phyloP scores from a whole-genome alignment of 169 alveolate genomes.

The Neospora caninum region DNA sequence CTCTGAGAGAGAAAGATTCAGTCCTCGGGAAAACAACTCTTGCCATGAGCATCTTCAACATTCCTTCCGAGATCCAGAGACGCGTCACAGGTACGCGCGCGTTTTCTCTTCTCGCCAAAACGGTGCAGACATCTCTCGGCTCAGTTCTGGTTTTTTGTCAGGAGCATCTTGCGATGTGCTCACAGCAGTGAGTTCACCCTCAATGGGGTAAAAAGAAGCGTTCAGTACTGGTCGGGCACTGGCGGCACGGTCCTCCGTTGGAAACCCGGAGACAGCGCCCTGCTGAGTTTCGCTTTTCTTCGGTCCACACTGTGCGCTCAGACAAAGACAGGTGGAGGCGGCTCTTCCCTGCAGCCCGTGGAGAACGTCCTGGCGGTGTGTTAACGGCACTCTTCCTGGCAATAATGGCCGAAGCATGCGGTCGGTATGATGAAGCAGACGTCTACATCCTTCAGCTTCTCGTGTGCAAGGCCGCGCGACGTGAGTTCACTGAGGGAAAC shows the following conservation, averaged over 20 bases:
- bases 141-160: too few species aligned
- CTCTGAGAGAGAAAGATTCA: neutral
- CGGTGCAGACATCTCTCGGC: too few species aligned
- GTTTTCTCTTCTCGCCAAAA: neutral
- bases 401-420: neutral
- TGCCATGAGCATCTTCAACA: slow-evolving; percentile 13
- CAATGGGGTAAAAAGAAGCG: too few species aligned
- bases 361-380: neutral
- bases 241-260: too few species aligned
- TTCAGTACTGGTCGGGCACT: too few species aligned
- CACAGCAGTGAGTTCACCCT: too few species aligned
- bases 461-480: neutral
- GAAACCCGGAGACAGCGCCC: too few species aligned
- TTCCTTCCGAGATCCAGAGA: neutral
- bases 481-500: neutral
- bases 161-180: too few species aligned
- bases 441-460: slow-evolving; percentile 17
- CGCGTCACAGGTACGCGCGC: slow-evolving; percentile 1
- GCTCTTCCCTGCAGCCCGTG: neutral
- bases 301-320: neutral
- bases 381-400: neutral
- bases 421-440: slow-evolving; percentile 32
- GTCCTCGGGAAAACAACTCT: neutral
- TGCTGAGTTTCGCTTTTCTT: too few species aligned
- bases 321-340: slow-evolving; percentile 19